Evolutionary conservation across 108 stramenopile genomes (phyloP).

Genomic region (Skeletonema potamos): DNA sequence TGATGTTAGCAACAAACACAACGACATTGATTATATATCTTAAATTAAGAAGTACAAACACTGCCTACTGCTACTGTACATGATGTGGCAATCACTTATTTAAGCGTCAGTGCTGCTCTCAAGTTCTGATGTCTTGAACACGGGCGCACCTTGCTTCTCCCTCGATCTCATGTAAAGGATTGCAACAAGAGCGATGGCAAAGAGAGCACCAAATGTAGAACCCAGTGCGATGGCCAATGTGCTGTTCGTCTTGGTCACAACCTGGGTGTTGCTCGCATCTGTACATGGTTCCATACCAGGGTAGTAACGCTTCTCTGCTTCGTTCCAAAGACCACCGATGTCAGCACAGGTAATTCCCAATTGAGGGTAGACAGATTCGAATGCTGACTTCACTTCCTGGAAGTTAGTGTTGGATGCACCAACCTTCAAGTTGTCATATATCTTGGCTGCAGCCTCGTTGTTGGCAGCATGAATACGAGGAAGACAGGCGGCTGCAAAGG

Average conservation of each 20-base stretch:
- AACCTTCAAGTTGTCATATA: conserved; percentile 66
- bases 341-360: conserved; percentile 64
- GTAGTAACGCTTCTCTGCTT: conserved; percentile 30
- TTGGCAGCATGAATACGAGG: conserved; percentile 62
- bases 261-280: conserved; percentile 8
- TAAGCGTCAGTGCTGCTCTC: not conserved
- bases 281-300: conserved; percentile 44
- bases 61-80: no score
- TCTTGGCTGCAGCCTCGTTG: conserved; percentile 51
- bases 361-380: conserved; percentile 64
- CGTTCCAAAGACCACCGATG: conserved; percentile 65
- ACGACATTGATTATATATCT: no score
- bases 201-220: conserved; percentile 11
- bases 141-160: conserved; percentile 29
- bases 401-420: conserved; percentile 45
- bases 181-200: conserved; percentile 19
- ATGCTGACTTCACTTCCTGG: conserved; percentile 58
- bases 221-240: conserved; percentile 3
- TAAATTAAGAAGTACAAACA: no score
- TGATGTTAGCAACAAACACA: no score
- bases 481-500: conserved; percentile 73
- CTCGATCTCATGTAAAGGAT: conserved; percentile 31
- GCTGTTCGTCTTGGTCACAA: conserved; percentile 8
- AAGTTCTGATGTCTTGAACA: conserved; percentile 15
- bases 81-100: no score